These are phyloP conservation scores for Naganishia onofrii DNA, from an alignment of 768 basidiomycete species.

Conservation along the genomic window DNA sequence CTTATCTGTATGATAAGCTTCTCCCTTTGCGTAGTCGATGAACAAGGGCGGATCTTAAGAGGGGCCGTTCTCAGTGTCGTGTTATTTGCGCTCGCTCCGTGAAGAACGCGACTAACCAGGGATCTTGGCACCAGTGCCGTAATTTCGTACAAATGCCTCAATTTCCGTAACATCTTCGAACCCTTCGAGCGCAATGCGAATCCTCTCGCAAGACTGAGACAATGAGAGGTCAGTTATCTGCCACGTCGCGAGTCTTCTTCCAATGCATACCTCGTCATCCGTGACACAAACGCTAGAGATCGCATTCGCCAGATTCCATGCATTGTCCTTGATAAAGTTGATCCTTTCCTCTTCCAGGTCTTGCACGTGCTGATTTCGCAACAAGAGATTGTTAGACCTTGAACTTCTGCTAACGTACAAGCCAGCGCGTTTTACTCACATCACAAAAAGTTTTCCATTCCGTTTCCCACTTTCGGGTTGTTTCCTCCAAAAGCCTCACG, in stretches of 20 bases:
- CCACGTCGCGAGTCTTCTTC: neutral
- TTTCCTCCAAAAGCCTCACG: conserved; percentile 72
- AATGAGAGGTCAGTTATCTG: neutral
- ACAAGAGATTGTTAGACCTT: neutral
- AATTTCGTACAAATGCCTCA: conserved; percentile 80
- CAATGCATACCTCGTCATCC: conserved; percentile 78
- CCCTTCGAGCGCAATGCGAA: conserved; percentile 80
- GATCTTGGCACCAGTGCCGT: conserved; percentile 82
- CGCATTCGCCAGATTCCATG: conserved; percentile 94
- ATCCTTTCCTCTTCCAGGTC: conserved; percentile 93
- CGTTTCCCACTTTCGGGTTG: conserved; percentile 78
- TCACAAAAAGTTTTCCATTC: conserved; percentile 96
- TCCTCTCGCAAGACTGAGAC: conserved; percentile 79
- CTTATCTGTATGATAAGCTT: conserved; percentile 56
- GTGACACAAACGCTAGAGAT: conserved; percentile 93
- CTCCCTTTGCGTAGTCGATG: conserved; percentile 64
- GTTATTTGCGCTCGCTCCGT: neutral
- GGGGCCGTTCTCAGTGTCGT: neutral
- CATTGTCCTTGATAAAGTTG: conserved; percentile 88
- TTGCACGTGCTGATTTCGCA: conserved; percentile 63
- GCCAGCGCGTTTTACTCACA: conserved; percentile 33
- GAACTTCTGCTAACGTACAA: neutral
- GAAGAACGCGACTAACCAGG: conserved; percentile 55
- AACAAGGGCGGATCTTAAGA: conserved; percentile 72
- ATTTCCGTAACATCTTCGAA: conserved; percentile 84